Conservation (phyloP, 2,329 filamentous ascomycete species). For the Fusarium stilboides region DNA sequence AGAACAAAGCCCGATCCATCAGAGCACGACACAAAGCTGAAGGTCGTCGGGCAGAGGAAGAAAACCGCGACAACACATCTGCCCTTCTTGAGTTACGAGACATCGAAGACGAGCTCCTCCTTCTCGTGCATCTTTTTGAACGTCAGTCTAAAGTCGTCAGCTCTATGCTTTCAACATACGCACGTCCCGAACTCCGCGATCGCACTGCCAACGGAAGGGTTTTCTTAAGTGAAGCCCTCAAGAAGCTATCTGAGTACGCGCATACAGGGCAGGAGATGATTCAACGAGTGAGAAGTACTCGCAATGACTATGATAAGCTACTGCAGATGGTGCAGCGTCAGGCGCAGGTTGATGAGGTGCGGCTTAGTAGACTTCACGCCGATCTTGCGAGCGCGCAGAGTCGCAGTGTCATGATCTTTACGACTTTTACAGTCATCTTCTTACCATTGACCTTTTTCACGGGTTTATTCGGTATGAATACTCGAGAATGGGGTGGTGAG, state of each 20-base stretch:
- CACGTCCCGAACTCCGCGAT: conserved; percentile 58
- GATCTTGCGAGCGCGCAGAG: conserved; percentile 75
- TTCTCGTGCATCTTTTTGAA: conserved; percentile 70
- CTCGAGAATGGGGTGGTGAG: conserved; percentile 70
- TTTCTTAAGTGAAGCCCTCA: conserved; percentile 68
- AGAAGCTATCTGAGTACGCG: conserved; percentile 68
- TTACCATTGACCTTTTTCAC: conserved; percentile 77
- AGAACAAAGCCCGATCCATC: conserved; percentile 59
- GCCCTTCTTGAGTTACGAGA: conserved; percentile 74
- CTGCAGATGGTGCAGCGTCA: conserved; percentile 78
- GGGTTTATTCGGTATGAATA: conserved; percentile 76
- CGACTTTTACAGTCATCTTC: conserved; percentile 75
- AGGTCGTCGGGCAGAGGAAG: conserved; percentile 64
- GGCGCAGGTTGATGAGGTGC: conserved; percentile 76
- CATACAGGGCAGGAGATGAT: conserved; percentile 71
- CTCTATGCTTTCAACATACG: conserved; percentile 63
- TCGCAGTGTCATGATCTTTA: conserved; percentile 76
- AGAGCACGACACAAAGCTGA: conserved; percentile 58
- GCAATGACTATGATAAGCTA: conserved; percentile 75
- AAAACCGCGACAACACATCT: conserved; percentile 75
- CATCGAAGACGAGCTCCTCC: conserved; percentile 74
- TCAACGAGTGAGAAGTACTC: conserved; percentile 68
- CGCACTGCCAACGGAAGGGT: conserved; percentile 63
- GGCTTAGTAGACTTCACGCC: conserved; percentile 73
- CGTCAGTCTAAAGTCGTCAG: conserved; percentile 67